Evolutionary conservation across 495 filamentous ascomycete genomes (phyloP).

Genomic region (Hypoxylon trugodes): DNA sequence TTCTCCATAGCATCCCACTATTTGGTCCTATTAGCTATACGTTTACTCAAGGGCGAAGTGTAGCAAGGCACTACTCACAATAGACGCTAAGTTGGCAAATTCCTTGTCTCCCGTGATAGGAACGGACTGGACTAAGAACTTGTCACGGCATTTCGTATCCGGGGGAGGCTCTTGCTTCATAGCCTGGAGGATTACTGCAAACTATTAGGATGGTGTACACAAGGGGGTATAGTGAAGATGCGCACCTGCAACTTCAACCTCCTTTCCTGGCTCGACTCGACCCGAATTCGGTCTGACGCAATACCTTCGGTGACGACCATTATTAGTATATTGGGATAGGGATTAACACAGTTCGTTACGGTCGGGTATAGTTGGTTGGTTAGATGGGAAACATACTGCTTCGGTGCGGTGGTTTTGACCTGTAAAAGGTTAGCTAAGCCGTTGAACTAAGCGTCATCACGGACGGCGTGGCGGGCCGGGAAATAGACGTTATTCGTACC

Average conservation of each 20-base stretch:
- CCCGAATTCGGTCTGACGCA: slow-evolving; percentile 98
- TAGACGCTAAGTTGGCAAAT: slow-evolving; percentile 75
- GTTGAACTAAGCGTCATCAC: too few species aligned
- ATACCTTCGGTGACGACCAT: slow-evolving; percentile 67
- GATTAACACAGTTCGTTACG: slow-evolving; percentile 3
- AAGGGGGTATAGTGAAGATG: slow-evolving; percentile 14
- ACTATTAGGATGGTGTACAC: slow-evolving; percentile 30
- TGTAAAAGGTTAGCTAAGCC: slow-evolving; percentile 47
- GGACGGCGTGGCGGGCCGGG: not conserved
- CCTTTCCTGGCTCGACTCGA: slow-evolving; percentile 84
- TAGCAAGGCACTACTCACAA: slow-evolving; percentile 64
- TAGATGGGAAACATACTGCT: slow-evolving; percentile 80
- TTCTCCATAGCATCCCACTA: slow-evolving; percentile 85
- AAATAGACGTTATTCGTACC: slow-evolving; percentile 63
- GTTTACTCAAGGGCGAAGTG: not conserved
- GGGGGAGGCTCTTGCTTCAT: slow-evolving; percentile 93
- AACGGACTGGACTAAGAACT: slow-evolving; percentile 97
- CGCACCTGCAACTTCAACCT: slow-evolving; percentile 92
- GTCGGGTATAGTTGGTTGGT: slow-evolving; percentile 8
- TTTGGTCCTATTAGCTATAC: slow-evolving; percentile 20
- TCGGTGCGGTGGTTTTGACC: slow-evolving; percentile 99
- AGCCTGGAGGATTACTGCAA: slow-evolving; percentile 87
- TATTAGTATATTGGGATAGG: slow-evolving; percentile 35
- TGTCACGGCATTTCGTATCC: slow-evolving; percentile 92
- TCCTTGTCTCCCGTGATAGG: slow-evolving; percentile 84